These are phyloP conservation scores for Nadsonia fulvescens DNA, from an alignment of 805 yeast genomes.

Conservation along the genomic window DNA sequence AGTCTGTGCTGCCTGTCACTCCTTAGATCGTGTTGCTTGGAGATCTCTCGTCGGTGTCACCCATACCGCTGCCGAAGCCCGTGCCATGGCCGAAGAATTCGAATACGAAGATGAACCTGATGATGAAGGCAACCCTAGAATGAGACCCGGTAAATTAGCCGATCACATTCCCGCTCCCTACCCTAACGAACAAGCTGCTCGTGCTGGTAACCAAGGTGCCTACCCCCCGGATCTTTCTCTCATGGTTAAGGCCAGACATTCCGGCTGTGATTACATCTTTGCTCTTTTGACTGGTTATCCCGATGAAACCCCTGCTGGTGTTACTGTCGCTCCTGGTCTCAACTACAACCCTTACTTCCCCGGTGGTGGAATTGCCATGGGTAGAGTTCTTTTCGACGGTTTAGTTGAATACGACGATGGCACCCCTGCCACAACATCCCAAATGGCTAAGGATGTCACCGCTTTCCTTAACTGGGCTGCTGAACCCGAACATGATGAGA, in stretches of 20 bases:
- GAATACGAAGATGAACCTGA: constrained; percentile 95
- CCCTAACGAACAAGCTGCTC: constrained; percentile 96
- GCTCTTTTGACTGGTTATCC: constrained; percentile 95
- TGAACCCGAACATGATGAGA: constrained; percentile 96
- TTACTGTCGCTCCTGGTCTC: constrained; percentile 74
- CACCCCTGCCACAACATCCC: constrained; percentile 94
- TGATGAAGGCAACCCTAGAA: constrained; percentile 92
- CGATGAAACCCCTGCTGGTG: constrained; percentile 98
- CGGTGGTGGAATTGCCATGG: constrained; percentile 99
- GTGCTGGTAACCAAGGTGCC: constrained; percentile 99
- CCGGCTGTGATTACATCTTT: constrained; percentile 91
- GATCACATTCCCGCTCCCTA: constrained; percentile 92
- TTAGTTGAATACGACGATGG: constrained; percentile 98
- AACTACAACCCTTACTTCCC: constrained; percentile 99
- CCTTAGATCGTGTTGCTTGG: constrained; percentile 94
- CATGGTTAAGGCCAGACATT: constrained; percentile 97
- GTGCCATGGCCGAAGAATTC: constrained; percentile 85
- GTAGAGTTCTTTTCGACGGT: constrained; percentile 92
- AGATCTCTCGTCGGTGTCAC: constrained; percentile 95
- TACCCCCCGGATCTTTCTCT: constrained; percentile 94
- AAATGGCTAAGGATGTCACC: constrained; percentile 97
- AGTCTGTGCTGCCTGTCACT: constrained; percentile 98
- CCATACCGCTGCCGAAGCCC: constrained; percentile 77
- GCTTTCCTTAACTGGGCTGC: constrained; percentile 96
- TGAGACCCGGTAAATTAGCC: constrained; percentile 95